Base-by-base conservation (phyloP, 148 eudicot species). In the Chenopodium quinoa region DNA sequence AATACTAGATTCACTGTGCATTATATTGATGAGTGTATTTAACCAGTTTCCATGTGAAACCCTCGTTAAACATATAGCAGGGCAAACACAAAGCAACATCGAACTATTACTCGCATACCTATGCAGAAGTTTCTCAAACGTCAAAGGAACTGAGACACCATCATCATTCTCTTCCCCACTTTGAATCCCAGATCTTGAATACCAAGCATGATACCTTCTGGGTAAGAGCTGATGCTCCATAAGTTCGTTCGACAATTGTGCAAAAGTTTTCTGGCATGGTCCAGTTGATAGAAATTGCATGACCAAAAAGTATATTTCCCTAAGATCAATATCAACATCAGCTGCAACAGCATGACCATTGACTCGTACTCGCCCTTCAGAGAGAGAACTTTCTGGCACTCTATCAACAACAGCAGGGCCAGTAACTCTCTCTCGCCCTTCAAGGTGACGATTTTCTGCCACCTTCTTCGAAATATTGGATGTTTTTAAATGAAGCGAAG, bases 201-300 rank as follows among this genome's bases (percentile, higher is more conserved):
- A 89, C 95, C 97, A 96, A 71, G 94, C 94, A 89, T 96, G 99
- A 87, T 96, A 96, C 88, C 99, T 87, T 89, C 97, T 93, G 75
- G 99, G 99, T 67, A 96, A 86, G 81, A 96, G 97, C 75, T 91
- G 90, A 85, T 96, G 93, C 44, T 92, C 99, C 83, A 83, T 37
- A 78, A 96, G 97, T 86, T 96, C 99, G 65, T 82, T 90, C 82
- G 83, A 78, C 25, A 96, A 80, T 60, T 88, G 97, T 71, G 65
- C 68, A 86, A 89, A 87, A 58, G 98, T 88, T 84, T 84, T 91
- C 76, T 90, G 91, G 85, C 97, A 96, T 73, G 99, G 99, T 67
- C 99, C 98, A 77, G 87, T 72, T 9, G 98, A 93, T 71, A 96
- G 88, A 86, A 92, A 96, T 82, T 93, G 99, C 92, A 92, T 82